Base-by-base conservation (phyloP, 176 grass and related monocot species). In the Zoysia japonica region DNA sequence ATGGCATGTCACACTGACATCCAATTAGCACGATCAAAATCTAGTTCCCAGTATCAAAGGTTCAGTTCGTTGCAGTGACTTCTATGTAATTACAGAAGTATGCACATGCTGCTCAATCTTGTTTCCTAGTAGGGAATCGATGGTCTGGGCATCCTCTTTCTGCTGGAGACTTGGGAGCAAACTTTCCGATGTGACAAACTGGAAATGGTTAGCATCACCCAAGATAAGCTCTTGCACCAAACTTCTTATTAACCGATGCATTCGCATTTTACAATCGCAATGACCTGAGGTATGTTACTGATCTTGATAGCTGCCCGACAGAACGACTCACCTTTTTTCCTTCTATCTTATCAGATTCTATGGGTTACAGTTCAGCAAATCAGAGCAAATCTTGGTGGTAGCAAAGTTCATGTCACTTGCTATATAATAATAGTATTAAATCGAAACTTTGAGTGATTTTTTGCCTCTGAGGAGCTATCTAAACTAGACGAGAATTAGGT, bases 401-500 rank as follows among this genome's bases (percentile, higher is more conserved):
- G 15, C 51, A 45, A 78, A 78, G 51, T 52, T 62, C 15, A 49
- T 50, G 43, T 72, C 74, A 75, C 50, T 78, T 68, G 63, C 38
- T 52, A 79, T 44, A 38, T 51, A 41, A 49, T 55, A 59, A 39
- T 50, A 47, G 46, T 67, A 51, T 78, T 67, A 50, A 72, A 28
- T 45, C 39, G 38, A 78, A 57, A 43, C 41, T 61, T 78, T 67
- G 14, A 61, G 1, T 68, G n/a, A 68, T 83, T 6, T 62, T 55
- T 62, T 40, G 19, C 80, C 52, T 53, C 11, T 51, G 35, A 77
- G 20, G 41, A 59, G 48, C 57, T 70, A 76, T 20, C 69, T n/a
- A 52, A 75, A 76, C 38, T 84, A 88, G 76, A 75, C 2, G 74
- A 78, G 85, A 82, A 83, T 87, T 72, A 72, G 60, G 17, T 83